Evolutionary conservation across 1,284 basidiomycete species (phyloP).

Genomic region (Omphalotus olearius): DNA sequence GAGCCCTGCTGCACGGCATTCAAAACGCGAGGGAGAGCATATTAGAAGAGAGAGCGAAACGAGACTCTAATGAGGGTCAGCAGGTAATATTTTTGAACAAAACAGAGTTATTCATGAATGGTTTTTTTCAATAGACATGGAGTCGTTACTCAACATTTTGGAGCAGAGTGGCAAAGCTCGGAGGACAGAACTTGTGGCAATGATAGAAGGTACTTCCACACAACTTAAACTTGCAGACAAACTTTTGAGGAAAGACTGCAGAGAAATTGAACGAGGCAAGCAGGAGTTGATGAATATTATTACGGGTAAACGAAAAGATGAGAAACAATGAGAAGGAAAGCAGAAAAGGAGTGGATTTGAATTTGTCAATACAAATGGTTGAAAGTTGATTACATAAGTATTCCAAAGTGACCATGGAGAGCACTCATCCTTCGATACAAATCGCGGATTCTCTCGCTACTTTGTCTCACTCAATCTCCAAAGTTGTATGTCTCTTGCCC

Average conservation of each 20-base stretch:
- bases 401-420: too few species aligned
- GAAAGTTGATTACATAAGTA: too few species aligned
- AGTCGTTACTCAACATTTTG: background rate
- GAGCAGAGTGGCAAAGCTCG: conserved; percentile 1
- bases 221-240: too few species aligned
- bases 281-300: background rate
- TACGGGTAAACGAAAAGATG: background rate
- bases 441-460: too few species aligned
- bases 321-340: background rate
- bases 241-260: background rate
- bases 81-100: background rate
- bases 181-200: background rate
- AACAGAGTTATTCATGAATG: background rate
- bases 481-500: too few species aligned
- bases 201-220: background rate
- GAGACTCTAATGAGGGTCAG: background rate
- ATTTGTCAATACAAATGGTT: too few species aligned
- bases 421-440: too few species aligned
- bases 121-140: background rate
- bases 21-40: background rate
- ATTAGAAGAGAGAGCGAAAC: background rate
- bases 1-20: background rate
- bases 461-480: too few species aligned
- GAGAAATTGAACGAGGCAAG: background rate
- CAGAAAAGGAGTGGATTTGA: background rate